Conservation (phyloP, 2,329 filamentous ascomycete genomes). For the Metarhizium rileyi region DNA sequence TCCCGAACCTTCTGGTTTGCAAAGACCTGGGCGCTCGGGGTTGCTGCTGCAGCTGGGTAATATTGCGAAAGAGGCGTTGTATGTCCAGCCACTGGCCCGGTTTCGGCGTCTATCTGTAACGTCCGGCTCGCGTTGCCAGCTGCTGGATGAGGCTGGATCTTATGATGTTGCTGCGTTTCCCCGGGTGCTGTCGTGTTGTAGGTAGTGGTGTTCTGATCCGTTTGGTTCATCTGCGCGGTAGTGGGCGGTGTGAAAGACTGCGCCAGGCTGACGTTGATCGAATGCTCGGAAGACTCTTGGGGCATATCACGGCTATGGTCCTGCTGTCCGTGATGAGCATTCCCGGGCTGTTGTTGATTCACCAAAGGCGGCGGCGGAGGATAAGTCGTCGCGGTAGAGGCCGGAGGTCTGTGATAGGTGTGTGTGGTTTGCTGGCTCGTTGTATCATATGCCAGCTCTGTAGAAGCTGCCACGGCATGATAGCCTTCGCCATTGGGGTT, state of each 20-base stretch:
- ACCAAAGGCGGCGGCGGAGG: not conserved
- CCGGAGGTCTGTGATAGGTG: fast-evolving
- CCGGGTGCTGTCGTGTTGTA: not conserved
- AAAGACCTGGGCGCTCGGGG: not conserved
- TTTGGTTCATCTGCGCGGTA: not conserved
- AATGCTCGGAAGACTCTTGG: not conserved
- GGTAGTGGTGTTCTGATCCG: not conserved
- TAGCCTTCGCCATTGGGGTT: not conserved
- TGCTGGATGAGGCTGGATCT: not conserved
- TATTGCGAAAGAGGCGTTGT: not conserved
- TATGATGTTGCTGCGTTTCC: not conserved
- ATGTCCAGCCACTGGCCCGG: not conserved
- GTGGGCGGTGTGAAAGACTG: not conserved
- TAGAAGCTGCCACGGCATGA: not conserved
- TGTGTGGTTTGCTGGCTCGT: not conserved
- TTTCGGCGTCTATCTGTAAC: not conserved
- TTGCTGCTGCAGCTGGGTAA: not conserved
- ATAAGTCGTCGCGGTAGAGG: not conserved
- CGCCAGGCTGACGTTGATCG: not conserved
- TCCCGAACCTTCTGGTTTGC: not conserved
- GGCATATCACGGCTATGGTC: not conserved
- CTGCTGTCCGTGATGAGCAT: not conserved
- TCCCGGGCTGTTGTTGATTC: not conserved
- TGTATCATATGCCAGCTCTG: not conserved
- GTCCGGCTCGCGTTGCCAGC: not conserved